Evolutionary conservation across 139 green algal species (phyloP), one percentile per base, ranked within the genome.

Genomic region (Medakamo hakoo): DNA sequence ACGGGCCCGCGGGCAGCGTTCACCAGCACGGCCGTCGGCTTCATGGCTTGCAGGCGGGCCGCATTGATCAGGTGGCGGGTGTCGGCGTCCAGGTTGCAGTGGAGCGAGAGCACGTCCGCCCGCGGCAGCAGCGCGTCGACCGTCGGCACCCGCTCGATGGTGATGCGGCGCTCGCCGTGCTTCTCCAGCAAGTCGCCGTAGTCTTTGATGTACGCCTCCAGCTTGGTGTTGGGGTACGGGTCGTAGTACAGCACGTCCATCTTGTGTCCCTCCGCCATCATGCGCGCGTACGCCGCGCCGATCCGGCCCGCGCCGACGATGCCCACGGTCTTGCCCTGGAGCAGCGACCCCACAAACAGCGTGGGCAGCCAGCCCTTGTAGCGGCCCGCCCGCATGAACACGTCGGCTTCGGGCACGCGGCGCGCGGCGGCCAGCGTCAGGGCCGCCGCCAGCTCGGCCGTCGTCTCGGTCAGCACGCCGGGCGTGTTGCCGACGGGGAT

Each of bases 261-360:
- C 75, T 98, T 98, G 88, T 98, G 94, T 1, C 92, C 92, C 73
- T 98, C 92, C 28, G 90, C 87, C 86, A 98, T 94, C 92, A 98
- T 98, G 68, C 85, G 80, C 2, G 92, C 93, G 65, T 98, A 98
- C 0, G 90, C 89, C 20, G 71, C 79, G 30, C 90, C 90, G 62
- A 97, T 97, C 62, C 90, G 82, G 0, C 92, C 92, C 0, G 92
- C 91, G 16, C 92, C 92, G 30, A 98, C 82, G 69, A 98, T 94
- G 59, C 92, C 92, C 5, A 98, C 87, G 21, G 84, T 95, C 77
- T 95, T 93, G 62, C 84, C 78, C 61, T 82, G 85, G 58, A 90
- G 84, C 64, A 90, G 68, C 52, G 83, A 77, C 55, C 78, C 90
- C 4, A 97, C 86, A 70, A 94, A 98, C n/a, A 98, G 80, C 27